Evolutionary conservation across 495 filamentous ascomycete genomes (phyloP), one percentile per base, ranked within the genome.

Genomic region (Penicillium samsonianum): DNA sequence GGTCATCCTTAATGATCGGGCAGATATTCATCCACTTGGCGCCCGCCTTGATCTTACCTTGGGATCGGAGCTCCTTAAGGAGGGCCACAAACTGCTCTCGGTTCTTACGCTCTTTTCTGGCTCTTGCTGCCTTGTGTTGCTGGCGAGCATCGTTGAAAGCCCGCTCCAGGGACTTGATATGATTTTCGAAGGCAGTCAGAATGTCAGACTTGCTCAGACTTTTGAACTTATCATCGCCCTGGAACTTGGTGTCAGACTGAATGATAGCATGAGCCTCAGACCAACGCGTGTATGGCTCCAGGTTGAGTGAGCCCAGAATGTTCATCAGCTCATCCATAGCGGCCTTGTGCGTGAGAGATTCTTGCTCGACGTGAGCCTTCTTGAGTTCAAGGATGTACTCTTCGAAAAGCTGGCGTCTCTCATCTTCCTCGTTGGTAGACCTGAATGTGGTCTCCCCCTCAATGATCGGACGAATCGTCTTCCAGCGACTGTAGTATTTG

Each of bases 401-500:
- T 62, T 96, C 90, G 67, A 98, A 98, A 43, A 98, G 82, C 71
- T 91, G 90, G 42, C 89, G 89, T 55, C 94, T 87, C 73, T 98
- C 94, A 60, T 82, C 82, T 61, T 98, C 94, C 67, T 94, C 82
- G 64, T 88, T 88, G 35, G 92, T 91, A 31, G 92, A 91, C 57
- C 91, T 86, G 78, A 97, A 98, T 55, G 93, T 95, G 23, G 90
- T 92, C 78, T 98, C 94, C 48, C 88, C 89, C 73, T 97, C 90
- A 65, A 98, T 94, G 49, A 96, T 96, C 17, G 91, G 92, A 41
- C 90, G 87, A 55, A 92, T 92, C 30, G 90, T 97, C 81, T 90
- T 97, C 95, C 95, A 98, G 53, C 92, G 89, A 57, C 92, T 97
- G 74, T 96, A 98, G 63, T 96, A 86, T 74, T 93, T 95, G 70